These are phyloP conservation scores for Neurospora terricola DNA, from an alignment of 495 filamentous ascomycete species.

Conservation along the genomic window DNA sequence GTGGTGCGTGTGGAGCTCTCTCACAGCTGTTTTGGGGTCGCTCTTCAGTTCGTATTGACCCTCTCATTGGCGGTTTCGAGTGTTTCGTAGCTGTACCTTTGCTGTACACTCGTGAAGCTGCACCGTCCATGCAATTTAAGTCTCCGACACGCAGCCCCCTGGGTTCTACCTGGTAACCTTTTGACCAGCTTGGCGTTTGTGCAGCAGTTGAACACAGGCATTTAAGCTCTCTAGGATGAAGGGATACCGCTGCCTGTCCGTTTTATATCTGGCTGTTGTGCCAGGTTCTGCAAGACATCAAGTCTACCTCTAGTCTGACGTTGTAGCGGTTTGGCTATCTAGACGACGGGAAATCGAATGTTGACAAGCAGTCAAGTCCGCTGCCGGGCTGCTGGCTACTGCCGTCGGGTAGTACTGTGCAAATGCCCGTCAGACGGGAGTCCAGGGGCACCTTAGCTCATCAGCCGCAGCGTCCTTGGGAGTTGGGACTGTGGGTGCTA, in stretches of 20 bases:
- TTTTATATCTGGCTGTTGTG: neutral
- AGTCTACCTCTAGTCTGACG: neutral
- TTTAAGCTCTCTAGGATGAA: neutral
- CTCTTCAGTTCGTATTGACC: neutral
- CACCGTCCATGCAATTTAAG: neutral
- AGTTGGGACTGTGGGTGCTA: neutral
- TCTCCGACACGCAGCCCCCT: neutral
- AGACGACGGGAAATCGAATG: neutral
- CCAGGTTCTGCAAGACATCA: neutral
- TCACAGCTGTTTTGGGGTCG: neutral
- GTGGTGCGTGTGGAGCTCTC: neutral
- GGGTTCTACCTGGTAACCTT: neutral
- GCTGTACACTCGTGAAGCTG: neutral
- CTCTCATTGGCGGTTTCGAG: neutral
- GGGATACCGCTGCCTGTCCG: neutral
- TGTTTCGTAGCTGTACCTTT: neutral
- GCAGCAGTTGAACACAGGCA: neutral
- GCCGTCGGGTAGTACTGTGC: neutral
- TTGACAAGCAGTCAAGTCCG: neutral
- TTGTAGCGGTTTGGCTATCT: neutral
- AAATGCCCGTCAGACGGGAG: neutral
- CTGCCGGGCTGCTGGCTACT: neutral
- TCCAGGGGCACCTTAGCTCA: neutral
- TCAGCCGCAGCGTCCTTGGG: neutral
- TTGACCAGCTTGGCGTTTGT: neutral